Evolutionary conservation across 2,329 filamentous ascomycete species (phyloP).

Genomic region (Ophiostoma himal-ulmi): DNA sequence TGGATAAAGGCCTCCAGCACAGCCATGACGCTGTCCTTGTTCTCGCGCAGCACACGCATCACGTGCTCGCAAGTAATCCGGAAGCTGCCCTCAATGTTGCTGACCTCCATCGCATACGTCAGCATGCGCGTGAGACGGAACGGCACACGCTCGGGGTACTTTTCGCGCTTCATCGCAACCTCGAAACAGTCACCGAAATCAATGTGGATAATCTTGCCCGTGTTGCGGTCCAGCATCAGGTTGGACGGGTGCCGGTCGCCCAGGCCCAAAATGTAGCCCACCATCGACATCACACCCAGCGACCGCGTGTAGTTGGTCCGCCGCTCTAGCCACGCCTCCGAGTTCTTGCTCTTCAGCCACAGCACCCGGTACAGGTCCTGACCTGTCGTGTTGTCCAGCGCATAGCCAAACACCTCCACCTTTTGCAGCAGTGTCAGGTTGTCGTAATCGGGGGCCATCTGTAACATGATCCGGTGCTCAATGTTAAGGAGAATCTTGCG

Average conservation of each 20-base stretch:
- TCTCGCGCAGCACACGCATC: slow-evolving; percentile 92
- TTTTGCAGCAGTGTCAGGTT: slow-evolving; percentile 99
- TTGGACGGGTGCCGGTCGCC: slow-evolving; percentile 97
- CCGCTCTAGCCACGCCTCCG: slow-evolving; percentile 93
- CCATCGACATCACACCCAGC: slow-evolving; percentile 99
- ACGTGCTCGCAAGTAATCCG: slow-evolving; percentile 97
- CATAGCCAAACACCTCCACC: slow-evolving; percentile 98
- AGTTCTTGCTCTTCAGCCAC: slow-evolving; percentile 98
- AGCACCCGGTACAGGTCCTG: slow-evolving; percentile 97
- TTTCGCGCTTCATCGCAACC: slow-evolving; percentile 98
- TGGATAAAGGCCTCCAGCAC: slow-evolving; percentile 99
- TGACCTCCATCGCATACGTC: slow-evolving; percentile 99
- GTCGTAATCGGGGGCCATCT: slow-evolving; percentile 99
- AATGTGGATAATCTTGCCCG: slow-evolving; percentile 96
- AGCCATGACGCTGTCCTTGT: slow-evolving; percentile 98
- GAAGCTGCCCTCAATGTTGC: slow-evolving; percentile 98
- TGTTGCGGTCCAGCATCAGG: slow-evolving; percentile 91
- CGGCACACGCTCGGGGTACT: slow-evolving; percentile 94
- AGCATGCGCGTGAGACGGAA: slow-evolving; percentile 98
- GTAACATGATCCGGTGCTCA: slow-evolving; percentile 98
- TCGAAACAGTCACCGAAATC: slow-evolving; percentile 99
- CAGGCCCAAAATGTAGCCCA: slow-evolving; percentile 96
- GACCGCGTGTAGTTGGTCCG: slow-evolving; percentile 99
- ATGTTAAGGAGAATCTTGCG: slow-evolving; percentile 98
- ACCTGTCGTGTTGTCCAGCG: slow-evolving; percentile 96